phyloP scores from a whole-genome alignment of 148 eudicot species.

The Dianthus caryophyllus region DNA sequence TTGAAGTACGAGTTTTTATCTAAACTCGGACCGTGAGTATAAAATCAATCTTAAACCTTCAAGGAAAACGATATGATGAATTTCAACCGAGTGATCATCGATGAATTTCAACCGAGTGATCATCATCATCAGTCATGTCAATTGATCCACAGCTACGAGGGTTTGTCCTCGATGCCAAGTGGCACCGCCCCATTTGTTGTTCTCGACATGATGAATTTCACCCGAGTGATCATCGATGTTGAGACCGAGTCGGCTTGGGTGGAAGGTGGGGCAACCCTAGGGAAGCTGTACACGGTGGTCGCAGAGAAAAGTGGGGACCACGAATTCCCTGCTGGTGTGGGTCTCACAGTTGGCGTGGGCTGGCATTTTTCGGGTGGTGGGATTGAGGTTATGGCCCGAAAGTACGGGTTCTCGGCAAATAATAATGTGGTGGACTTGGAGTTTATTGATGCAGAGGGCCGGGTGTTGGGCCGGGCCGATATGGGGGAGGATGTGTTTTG shows the following conservation, averaged over 20 bases:
- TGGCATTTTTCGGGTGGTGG: conserved; percentile 44
- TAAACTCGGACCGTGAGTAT: too few relatives aligned
- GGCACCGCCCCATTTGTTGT: conserved; percentile 42
- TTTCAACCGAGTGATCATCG: too few relatives aligned
- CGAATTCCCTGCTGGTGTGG: conserved; percentile 37
- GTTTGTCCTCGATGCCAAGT: conserved; percentile 42
- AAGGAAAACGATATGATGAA: too few relatives aligned
- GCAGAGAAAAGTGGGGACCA: conserved; percentile 21
- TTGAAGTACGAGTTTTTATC: too few relatives aligned
- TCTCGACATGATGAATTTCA: conserved; percentile 39
- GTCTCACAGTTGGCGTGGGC: conserved; percentile 35
- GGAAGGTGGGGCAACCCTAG: conserved; percentile 66
- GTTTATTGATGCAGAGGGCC: conserved; percentile 22
- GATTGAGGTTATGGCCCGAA: conserved; percentile 31
- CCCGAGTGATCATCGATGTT: conserved; percentile 27
- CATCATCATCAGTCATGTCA: too few relatives aligned
- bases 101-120: too few relatives aligned
- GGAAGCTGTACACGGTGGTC: conserved; percentile 31
- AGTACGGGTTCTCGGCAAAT: conserved; percentile 46
- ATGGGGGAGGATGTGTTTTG: conserved; percentile 41
- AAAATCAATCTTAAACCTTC: neutral
- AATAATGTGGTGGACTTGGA: conserved; percentile 33
- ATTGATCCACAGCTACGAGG: conserved; percentile 60
- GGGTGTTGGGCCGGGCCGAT: conserved; percentile 17
- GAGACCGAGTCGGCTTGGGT: conserved; percentile 38